Evolutionary conservation across 2,329 filamentous ascomycete genomes (phyloP).

Genomic region (Fusarium setosum): DNA sequence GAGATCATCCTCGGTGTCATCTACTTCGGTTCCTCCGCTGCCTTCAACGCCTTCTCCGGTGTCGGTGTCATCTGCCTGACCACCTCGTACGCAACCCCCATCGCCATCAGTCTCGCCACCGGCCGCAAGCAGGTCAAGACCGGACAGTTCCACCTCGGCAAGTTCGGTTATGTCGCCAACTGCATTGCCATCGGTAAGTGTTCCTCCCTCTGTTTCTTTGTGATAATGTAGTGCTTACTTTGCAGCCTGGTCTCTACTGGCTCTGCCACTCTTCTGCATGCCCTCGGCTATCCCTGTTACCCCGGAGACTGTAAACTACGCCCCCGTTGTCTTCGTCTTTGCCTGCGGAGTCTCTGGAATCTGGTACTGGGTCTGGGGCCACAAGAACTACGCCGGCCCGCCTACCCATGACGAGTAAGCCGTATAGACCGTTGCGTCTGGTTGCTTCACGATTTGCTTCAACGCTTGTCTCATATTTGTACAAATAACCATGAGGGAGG

Average conservation of each 20-base stretch:
- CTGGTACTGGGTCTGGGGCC: slow-evolving; percentile 79
- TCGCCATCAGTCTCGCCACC: slow-evolving; percentile 71
- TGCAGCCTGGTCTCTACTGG: slow-evolving; percentile 73
- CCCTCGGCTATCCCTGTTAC: slow-evolving; percentile 72
- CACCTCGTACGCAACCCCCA: slow-evolving; percentile 74
- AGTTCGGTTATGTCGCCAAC: slow-evolving; percentile 71
- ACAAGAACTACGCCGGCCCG: slow-evolving; percentile 75
- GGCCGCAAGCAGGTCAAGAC: slow-evolving; percentile 68
- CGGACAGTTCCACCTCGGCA: slow-evolving; percentile 71
- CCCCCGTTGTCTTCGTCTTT: slow-evolving; percentile 77
- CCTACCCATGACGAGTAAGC: slow-evolving; percentile 56
- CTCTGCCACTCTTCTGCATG: slow-evolving; percentile 81
- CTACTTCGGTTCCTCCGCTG: slow-evolving; percentile 75
- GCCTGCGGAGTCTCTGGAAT: slow-evolving; percentile 69
- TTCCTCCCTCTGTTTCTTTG: neutral
- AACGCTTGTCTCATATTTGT: slow-evolving; percentile 14
- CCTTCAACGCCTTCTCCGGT: slow-evolving; percentile 79
- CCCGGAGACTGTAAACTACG: slow-evolving; percentile 74
- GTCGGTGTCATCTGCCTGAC: slow-evolving; percentile 78
- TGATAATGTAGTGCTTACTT: slow-evolving; percentile 20
- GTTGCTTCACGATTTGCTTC: slow-evolving; percentile 25
- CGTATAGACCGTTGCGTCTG: slow-evolving; percentile 1
- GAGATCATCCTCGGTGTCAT: slow-evolving; percentile 73
- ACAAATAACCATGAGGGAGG: slow-evolving; percentile 24
- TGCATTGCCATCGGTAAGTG: slow-evolving; percentile 70